phyloP scores from a whole-genome alignment of 345 rosid species.

The Carallia pectinifolia region DNA sequence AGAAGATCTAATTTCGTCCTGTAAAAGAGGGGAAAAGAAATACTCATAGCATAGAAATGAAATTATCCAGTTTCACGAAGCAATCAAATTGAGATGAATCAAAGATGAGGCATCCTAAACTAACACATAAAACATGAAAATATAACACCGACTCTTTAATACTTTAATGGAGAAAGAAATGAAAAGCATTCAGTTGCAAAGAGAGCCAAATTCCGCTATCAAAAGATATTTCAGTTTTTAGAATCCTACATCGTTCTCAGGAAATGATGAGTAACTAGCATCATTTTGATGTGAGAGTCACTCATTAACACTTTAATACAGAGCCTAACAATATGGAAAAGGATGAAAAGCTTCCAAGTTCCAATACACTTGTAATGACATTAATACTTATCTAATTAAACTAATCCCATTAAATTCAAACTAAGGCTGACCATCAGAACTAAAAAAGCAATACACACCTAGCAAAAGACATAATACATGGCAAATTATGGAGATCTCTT shows the following conservation, averaged over 20 bases:
- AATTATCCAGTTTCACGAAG: not conserved
- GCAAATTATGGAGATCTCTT: not conserved
- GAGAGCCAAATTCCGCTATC: too few relatives aligned
- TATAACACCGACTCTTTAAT: not conserved
- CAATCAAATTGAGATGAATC: not conserved
- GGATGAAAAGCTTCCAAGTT: not conserved
- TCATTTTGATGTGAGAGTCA: not conserved
- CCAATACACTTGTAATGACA: not conserved
- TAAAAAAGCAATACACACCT: not conserved
- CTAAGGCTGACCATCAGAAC: not conserved
- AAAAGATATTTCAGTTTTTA: too few relatives aligned
- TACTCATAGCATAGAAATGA: not conserved
- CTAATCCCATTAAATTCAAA: not conserved
- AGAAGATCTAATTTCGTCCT: conserved; percentile 64
- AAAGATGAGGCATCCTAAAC: not conserved
- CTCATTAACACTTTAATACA: not conserved
- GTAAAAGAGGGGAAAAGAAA: conserved; percentile 16
- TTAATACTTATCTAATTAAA: not conserved
- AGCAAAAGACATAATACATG: not conserved
- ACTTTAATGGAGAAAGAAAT: not conserved
- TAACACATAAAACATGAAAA: not conserved
- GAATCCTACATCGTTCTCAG: not conserved
- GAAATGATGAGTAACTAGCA: not conserved
- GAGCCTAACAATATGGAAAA: not conserved
- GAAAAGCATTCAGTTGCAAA: too few relatives aligned